Evolutionary conservation across 495 filamentous ascomycete species (phyloP), one percentile per base, ranked within the genome.

Genomic region (Annulohypoxylon maeteangense): DNA sequence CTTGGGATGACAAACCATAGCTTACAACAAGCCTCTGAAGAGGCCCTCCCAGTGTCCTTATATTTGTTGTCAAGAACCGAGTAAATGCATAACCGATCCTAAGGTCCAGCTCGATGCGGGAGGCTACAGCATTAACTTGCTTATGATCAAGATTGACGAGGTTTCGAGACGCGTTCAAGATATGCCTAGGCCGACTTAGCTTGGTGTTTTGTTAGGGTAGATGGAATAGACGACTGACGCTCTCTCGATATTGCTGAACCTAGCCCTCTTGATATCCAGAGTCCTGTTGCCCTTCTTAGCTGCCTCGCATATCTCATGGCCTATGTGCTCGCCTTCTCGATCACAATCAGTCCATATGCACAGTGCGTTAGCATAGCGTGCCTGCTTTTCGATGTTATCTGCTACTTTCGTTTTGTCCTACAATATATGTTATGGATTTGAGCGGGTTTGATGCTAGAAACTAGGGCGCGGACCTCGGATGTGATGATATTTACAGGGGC

Each of bases 331-430:
- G 14, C 95, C 95, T 84, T 99, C 95, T 54, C 94, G 89, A 84
- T 99, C 95, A 81, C 95, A 98, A 85, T 99, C 95, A 0, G 95
- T 99, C 95, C 95, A 99, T 73, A 99, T 97, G 78, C 93, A 95
- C 12, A 99, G 84, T 18, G 88, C 88, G 71, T 84, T 85, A 59
- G 87, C 82, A 71, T 86, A 84, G 47, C 86, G 86, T 11, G 96
- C 95, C 78, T 95, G 89, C 5, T 83, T 78, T 50, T 89, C 84
- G 74, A 99, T 98, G 74, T 99, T 99, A 4, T 88, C 82, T 7
- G 94, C 93, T 61, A 98, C 91, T 16, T 88, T 81, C 71, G 87
- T 88, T 74, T 93, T 94, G 75, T 95, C 90, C 90, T 96, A 68
- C 29, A 45, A 31, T 14, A 32, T 23, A 22, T 22, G 22, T 74